Percentiles rank a stretch among this genome's conserved stretches.
phyloP scores from a whole-genome alignment of 371 early-diverging fungal species.

The Zancudomyces culisetae region DNA sequence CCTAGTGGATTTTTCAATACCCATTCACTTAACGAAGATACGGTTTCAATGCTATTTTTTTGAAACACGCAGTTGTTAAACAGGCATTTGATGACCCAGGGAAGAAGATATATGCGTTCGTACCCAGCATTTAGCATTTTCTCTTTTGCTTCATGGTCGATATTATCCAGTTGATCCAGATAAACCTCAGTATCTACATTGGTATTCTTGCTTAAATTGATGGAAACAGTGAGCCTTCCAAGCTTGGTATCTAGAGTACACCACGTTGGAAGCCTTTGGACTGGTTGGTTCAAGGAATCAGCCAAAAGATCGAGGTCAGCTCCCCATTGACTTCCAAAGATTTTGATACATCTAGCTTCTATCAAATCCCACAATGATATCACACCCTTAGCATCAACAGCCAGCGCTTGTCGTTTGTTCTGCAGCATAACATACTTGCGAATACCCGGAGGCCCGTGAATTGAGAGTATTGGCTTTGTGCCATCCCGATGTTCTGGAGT shows the following conservation, averaged over 20 bases:
- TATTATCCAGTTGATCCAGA: conserved; percentile 19
- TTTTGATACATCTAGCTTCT: conserved; percentile 15
- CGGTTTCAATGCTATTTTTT: background rate
- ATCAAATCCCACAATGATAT: conserved; percentile 84
- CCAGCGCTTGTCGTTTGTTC: conserved; percentile 69
- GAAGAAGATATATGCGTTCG: conserved; percentile 24
- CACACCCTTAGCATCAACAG: conserved; percentile 59
- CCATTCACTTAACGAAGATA: background rate
- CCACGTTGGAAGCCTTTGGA: conserved; percentile 75
- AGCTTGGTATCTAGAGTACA: conserved; percentile 76
- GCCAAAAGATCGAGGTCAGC: conserved; percentile 17
- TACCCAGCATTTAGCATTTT: conserved; percentile 18
- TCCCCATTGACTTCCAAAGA: conserved; percentile 17
- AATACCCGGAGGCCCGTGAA: conserved; percentile 17
- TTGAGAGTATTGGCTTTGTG: conserved; percentile 16
- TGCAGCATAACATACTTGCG: conserved; percentile 38
- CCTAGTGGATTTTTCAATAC: background rate
- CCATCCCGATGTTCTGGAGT: conserved; percentile 4
- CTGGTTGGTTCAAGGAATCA: conserved; percentile 11
- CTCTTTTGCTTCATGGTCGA: conserved; percentile 6
- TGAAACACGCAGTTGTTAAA: conserved; percentile 5
- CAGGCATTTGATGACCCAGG: conserved; percentile 24
- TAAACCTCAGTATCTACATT: conserved; percentile 20
- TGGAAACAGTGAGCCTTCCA: conserved; percentile 66
- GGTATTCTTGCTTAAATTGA: conserved; percentile 32